phyloP scores from a whole-genome alignment of 345 rosid species.

The Moricandia moricandioides region DNA sequence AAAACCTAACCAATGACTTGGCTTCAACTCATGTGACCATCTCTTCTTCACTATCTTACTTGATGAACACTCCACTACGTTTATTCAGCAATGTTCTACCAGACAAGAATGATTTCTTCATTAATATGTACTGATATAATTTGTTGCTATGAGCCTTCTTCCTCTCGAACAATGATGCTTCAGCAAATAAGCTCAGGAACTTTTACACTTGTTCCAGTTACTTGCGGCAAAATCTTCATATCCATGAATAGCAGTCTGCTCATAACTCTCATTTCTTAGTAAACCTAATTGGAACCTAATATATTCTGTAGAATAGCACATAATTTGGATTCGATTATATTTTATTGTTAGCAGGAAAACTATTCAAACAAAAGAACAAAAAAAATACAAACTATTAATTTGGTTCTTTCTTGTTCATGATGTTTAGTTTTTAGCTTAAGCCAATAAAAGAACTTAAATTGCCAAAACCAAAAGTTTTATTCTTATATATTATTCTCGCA shows the following conservation, averaged over 20 bases:
- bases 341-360: not conserved
- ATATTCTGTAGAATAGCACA: not conserved
- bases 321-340: not conserved
- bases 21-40: not conserved
- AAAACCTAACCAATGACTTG: not conserved
- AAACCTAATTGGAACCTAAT: slow-evolving; percentile 37
- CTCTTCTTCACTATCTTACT: not conserved
- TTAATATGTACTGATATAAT: slow-evolving; percentile 18
- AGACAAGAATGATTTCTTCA: not conserved
- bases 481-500: slow-evolving; percentile 3
- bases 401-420: not conserved
- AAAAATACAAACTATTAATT: not conserved
- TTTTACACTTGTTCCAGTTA: slow-evolving; percentile 14
- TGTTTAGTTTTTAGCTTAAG: slow-evolving; percentile 17
- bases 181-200: slow-evolving; percentile 63
- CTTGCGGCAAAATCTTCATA: slow-evolving; percentile 40
- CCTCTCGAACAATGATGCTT: slow-evolving; percentile 58
- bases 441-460: not conserved
- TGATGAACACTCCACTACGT: not conserved
- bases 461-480: not conserved
- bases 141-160: slow-evolving; percentile 58
- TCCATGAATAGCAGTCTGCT: slow-evolving; percentile 52
- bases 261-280: slow-evolving; percentile 64
- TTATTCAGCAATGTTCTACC: too few species aligned
- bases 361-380: not conserved